These are phyloP conservation scores for Trametes villosa DNA, from an alignment of 768 basidiomycete species.

Conservation along the genomic window DNA sequence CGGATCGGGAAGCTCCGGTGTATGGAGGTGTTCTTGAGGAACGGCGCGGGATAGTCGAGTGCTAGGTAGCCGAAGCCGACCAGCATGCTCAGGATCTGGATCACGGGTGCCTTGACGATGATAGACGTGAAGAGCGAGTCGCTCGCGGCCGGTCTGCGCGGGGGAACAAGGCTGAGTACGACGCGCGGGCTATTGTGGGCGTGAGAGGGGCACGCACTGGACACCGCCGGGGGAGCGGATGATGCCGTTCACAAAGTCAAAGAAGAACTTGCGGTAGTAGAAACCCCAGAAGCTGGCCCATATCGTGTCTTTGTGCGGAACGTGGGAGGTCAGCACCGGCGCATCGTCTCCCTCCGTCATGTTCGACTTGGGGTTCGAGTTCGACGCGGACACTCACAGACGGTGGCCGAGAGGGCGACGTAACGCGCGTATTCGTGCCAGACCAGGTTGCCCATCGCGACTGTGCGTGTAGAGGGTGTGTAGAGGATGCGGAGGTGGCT, in stretches of 20 bases:
- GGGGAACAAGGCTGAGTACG: constrained; percentile 5
- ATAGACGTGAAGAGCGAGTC: constrained; percentile 67
- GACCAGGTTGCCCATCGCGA: constrained; percentile 74
- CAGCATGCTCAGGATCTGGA: constrained; percentile 71
- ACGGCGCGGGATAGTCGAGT: constrained; percentile 74
- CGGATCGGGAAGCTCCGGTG: constrained; percentile 69
- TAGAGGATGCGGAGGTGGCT: too few relatives aligned
- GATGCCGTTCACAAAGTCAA: constrained; percentile 89
- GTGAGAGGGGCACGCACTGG: constrained; percentile 55
- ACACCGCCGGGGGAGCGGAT: constrained; percentile 78
- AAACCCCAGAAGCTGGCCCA: constrained; percentile 85
- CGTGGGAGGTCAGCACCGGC: constrained; percentile 18
- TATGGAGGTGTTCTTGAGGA: constrained; percentile 55
- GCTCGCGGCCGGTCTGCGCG: constrained; percentile 58
- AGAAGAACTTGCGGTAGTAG: constrained; percentile 93
- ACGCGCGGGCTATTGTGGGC: constrained; percentile 1
- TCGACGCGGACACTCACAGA: constrained; percentile 57
- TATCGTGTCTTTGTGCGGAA: constrained; percentile 64
- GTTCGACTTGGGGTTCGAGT: too few relatives aligned
- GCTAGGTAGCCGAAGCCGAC: constrained; percentile 62
- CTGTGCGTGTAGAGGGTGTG: constrained; percentile 7
- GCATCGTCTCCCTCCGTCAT: constrained; percentile 4
- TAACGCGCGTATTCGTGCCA: constrained; percentile 81
- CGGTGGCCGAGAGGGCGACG: constrained; percentile 67
- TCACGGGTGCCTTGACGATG: constrained; percentile 77